phyloP scores from a whole-genome alignment of 176 grass and related monocot genomes.

The Carex parvula region DNA sequence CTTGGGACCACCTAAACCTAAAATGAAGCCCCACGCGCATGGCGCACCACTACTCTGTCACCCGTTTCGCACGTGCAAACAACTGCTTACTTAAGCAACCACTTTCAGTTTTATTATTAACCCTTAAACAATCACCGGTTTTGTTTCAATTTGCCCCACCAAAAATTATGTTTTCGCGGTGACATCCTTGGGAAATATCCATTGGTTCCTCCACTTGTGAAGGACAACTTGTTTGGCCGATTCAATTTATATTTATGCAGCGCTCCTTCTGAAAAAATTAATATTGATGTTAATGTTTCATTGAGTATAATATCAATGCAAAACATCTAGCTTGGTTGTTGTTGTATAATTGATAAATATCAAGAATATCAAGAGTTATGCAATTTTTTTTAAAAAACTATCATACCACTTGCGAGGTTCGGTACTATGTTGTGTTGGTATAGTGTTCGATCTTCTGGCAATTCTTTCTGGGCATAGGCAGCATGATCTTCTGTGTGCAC shows the following conservation, averaged over 20 bases:
- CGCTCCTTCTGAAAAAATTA: not conserved
- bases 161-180: not conserved
- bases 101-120: not conserved
- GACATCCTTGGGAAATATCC: not conserved
- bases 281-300: not conserved
- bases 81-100: constrained; percentile 4
- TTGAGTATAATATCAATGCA: no score
- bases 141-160: not conserved
- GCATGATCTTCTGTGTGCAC: no score
- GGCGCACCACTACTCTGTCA: not conserved
- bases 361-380: no score
- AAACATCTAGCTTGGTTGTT: no score
- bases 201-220: not conserved
- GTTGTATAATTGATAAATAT: no score
- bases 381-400: no score
- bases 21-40: not conserved
- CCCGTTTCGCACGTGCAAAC: not conserved
- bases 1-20: constrained; percentile 17
- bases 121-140: not conserved
- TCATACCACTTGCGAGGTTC: no score
- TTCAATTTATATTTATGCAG: not conserved
- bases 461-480: no score
- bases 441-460: no score
- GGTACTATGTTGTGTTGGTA: no score
- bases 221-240: not conserved